Evolutionary conservation across 1,139 yeast species (phyloP), one percentile per base, ranked within the genome.

Genomic region (Geotrichum restrictum): DNA sequence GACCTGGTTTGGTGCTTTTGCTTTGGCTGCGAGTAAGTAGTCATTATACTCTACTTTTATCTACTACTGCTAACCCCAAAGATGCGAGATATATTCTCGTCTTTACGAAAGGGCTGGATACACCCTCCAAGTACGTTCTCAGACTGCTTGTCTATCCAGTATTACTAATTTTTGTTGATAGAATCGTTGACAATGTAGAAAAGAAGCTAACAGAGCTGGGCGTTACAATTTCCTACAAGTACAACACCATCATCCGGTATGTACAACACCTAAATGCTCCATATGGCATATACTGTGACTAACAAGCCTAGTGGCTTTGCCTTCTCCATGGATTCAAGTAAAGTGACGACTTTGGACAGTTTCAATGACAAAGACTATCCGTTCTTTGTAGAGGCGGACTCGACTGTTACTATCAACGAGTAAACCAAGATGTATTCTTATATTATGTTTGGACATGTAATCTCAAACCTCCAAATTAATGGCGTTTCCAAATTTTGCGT

Each of bases 401-500:
- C 69, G 51, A 64, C 56, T 14, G 73, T 70, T 43, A 39, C 58
- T 22, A 60, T 49, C n/a, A 42, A 39, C 33, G 44, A 45, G 18
- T 40, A 40, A 46, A 14, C 39, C 13, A 19, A 8, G 29, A 24
- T 8, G 41, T 37, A 37, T 13, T 37, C 41, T 16, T 37, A 19
- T 16, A 2, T 10, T 40, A 11, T 60, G 54, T 71, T 60, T 31
- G 43, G 48, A 24, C 55, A 58, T 18, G 76, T 74, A 4, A 31
- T n/a, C 14, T 50, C 45, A 49, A 32, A 60, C 56, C 56, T 93
- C 98, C 49, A 93, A 74, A 66, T 91, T 91, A 65, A 93, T 93
- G 57, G 89, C 83, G 60, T 81, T 81, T 37, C 98, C 98, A 66
- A 93, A 93, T 68, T 88, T 89, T 16, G 88, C 88, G 65, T 93